These are phyloP conservation scores for Bruguiera gymnorhiza DNA, from an alignment of 345 rosid species.

Conservation along the genomic window DNA sequence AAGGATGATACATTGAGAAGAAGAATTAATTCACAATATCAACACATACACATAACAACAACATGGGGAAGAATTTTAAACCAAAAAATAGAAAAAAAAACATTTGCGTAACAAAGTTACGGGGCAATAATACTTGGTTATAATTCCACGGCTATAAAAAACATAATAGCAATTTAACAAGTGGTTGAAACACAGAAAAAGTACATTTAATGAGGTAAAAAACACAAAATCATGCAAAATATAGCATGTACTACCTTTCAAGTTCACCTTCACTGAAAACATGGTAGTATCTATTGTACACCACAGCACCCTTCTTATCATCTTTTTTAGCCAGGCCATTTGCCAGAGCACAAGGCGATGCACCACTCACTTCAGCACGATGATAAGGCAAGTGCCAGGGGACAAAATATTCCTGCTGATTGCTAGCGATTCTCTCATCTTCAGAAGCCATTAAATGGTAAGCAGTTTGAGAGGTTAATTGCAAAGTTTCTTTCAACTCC, in stretches of 20 bases:
- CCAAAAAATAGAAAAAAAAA: not conserved
- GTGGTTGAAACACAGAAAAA: not conserved
- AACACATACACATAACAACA: not conserved
- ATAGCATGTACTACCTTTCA: constrained; percentile 53
- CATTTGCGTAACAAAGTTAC: not conserved
- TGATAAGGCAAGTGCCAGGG: constrained; percentile 98
- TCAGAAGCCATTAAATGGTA: constrained; percentile 16
- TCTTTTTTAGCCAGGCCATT: constrained; percentile 86
- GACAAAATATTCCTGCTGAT: constrained; percentile 90
- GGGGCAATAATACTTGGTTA: not conserved
- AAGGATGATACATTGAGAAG: not conserved
- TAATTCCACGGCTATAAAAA: not conserved
- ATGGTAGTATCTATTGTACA: constrained; percentile 88
- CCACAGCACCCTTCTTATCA: constrained; percentile 90
- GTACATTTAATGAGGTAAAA: not conserved
- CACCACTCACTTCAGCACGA: constrained; percentile 86
- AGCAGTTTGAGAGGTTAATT: constrained; percentile 19
- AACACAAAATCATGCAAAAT: not conserved
- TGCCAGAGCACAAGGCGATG: constrained; percentile 75
- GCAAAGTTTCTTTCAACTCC: constrained; percentile 13
- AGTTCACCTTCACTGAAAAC: constrained; percentile 92
- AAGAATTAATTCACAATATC: not conserved
- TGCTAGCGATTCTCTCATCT: constrained; percentile 24
- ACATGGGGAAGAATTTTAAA: not conserved
- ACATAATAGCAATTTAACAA: not conserved